A percentile compares a stretch with the other conserved stretches of the same genome.
phyloP scores from a whole-genome alignment of 2,329 filamentous ascomycete species.

The Fusarium agapanthi region DNA sequence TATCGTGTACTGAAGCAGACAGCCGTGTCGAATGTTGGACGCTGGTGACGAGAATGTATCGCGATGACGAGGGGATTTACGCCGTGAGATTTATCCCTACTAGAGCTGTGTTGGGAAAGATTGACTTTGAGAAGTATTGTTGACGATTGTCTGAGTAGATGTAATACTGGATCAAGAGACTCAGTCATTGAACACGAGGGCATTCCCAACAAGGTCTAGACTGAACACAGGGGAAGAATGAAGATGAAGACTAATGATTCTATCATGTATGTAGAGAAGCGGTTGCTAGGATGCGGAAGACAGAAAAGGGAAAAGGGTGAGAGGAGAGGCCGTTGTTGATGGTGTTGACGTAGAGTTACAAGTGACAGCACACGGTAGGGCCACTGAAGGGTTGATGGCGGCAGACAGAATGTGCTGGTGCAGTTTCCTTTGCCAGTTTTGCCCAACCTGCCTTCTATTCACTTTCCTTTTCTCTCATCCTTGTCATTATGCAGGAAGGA shows the following conservation, averaged over 20 bases:
- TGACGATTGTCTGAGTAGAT: not conserved
- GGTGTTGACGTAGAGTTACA: conserved; percentile 1
- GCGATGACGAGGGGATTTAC: not conserved
- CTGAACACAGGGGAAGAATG: not conserved
- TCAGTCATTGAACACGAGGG: conserved; percentile 21
- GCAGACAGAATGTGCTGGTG: not conserved
- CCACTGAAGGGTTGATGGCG: not conserved
- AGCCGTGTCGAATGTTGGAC: not conserved
- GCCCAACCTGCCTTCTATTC: not conserved
- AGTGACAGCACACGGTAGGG: not conserved
- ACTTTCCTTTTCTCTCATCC: not conserved
- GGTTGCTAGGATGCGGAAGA: conserved; percentile 7
- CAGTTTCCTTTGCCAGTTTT: not conserved
- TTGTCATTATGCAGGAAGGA: not conserved
- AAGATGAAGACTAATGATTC: not conserved
- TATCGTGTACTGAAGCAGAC: not conserved
- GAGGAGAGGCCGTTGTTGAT: not conserved
- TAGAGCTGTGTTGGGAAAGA: not conserved
- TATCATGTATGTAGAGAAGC: not conserved
- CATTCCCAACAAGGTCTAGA: not conserved
- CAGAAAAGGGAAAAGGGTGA: not conserved
- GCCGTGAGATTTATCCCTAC: not conserved
- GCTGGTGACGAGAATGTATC: not conserved
- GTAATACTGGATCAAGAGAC: not conserved
- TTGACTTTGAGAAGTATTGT: not conserved